These are phyloP conservation scores for Hypoxylon fuscum DNA, from an alignment of 495 filamentous ascomycete species.

Conservation along the genomic window DNA sequence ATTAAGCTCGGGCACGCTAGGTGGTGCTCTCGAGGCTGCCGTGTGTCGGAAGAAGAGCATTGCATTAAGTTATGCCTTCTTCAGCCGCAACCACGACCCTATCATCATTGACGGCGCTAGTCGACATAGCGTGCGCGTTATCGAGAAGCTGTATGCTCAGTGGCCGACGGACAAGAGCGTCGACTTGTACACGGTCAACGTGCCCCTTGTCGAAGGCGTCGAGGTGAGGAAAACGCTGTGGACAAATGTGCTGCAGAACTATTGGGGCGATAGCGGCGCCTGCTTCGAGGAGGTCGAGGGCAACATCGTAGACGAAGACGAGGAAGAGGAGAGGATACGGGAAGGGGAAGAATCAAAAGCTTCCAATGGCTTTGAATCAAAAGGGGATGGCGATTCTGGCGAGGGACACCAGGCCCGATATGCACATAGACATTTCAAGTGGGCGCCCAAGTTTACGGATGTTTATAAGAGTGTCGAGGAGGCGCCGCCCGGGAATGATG, in stretches of 20 bases:
- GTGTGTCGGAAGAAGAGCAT: constrained; percentile 79
- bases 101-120: constrained; percentile 78
- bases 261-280: constrained; percentile 77
- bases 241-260: constrained; percentile 86
- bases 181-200: constrained; percentile 87
- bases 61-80: constrained; percentile 89
- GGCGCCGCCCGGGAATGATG: constrained; percentile 85
- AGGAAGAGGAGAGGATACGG: constrained; percentile 72
- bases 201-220: constrained; percentile 78
- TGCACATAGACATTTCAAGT: constrained; percentile 89
- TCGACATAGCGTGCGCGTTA: constrained; percentile 71
- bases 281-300: constrained; percentile 82
- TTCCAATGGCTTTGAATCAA: constrained; percentile 9
- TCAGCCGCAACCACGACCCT: constrained; percentile 73
- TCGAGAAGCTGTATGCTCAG: constrained; percentile 77
- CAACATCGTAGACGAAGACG: constrained; percentile 64
- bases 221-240: constrained; percentile 75
- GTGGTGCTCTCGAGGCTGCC: constrained; percentile 92
- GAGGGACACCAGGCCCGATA: constrained; percentile 50
- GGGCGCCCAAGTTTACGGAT: constrained; percentile 87
- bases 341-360: constrained; percentile 60
- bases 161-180: constrained; percentile 73
- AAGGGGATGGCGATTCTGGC: constrained; percentile 39
- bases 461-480: constrained; percentile 85
- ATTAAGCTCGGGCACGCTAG: constrained; percentile 88